Percentiles rank a stretch among this genome's conserved stretches.
phyloP scores from a whole-genome alignment of 1,284 basidiomycete species.

The Clitocybe nebularis region DNA sequence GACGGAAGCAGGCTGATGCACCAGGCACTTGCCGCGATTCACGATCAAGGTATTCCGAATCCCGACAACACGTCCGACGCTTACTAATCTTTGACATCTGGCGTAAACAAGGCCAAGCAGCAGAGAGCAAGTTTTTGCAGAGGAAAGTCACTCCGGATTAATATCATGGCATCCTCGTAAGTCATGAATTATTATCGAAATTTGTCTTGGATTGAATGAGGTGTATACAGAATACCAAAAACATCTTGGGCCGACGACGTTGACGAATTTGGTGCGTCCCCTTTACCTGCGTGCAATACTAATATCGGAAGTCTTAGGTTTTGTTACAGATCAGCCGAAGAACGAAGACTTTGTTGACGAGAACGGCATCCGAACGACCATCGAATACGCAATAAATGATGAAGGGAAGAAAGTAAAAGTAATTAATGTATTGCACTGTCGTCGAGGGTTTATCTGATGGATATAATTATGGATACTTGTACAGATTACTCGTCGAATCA shows the following conservation, averaged over 20 bases:
- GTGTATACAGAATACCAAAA: constrained; percentile 43
- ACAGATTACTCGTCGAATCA: constrained; percentile 84
- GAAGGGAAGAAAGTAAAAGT: constrained; percentile 96
- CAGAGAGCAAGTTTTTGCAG: neutral
- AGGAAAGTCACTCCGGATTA: neutral
- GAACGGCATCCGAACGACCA: constrained; percentile 83
- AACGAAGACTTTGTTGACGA: constrained; percentile 74
- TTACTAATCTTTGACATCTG: neutral
- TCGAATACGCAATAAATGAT: constrained; percentile 86
- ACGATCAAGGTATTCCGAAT: too few species aligned
- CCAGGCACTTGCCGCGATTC: too few species aligned
- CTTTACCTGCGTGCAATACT: neutral
- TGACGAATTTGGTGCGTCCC: constrained; percentile 59
- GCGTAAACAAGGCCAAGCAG: neutral
- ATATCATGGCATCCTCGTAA: neutral
- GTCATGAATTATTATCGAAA: too few species aligned
- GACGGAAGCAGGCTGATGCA: too few species aligned
- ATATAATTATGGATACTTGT: neutral
- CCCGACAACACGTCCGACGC: neutral
- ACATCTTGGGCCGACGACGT: constrained; percentile 84
- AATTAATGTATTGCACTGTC: constrained; percentile 7
- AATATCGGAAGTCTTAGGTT: constrained; percentile 6
- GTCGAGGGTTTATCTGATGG: neutral
- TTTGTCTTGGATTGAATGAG: too few species aligned
- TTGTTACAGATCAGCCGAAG: constrained; percentile 28